Percentiles rank a stretch among this genome's conserved stretches.
Evolutionary conservation across 345 rosid genomes (phyloP).

Genomic region (Sonneratia caseolaris): DNA sequence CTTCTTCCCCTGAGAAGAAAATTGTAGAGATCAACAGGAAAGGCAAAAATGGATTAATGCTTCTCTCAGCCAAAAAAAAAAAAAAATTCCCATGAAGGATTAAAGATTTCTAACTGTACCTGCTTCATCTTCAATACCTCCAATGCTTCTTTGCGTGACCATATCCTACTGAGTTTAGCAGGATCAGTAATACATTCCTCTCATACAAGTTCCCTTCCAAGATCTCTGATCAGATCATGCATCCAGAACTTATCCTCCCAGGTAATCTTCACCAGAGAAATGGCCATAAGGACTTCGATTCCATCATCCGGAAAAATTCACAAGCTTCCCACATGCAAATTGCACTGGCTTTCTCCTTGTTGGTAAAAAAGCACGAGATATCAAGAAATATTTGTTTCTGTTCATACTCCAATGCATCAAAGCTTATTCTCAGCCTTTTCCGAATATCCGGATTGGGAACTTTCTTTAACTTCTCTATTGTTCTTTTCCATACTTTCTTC

Average conservation of each 20-base stretch:
- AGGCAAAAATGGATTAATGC: no score
- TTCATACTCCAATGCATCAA: neutral
- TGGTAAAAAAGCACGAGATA: neutral
- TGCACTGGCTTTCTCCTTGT: neutral
- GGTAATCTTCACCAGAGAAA: neutral
- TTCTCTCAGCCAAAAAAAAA: neutral
- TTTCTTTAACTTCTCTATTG: neutral
- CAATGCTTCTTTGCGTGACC: neutral
- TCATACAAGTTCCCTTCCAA: conserved; percentile 3
- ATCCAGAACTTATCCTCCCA: conserved; percentile 1
- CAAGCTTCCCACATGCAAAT: conserved; percentile 1
- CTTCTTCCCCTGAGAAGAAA: neutral
- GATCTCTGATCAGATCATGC: conserved; percentile 6
- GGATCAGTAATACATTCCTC: neutral
- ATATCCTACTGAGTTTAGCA: conserved; percentile 1
- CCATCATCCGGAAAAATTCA: neutral
- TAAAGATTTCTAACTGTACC: neutral
- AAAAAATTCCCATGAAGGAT: neutral
- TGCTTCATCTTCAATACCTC: conserved; percentile 1
- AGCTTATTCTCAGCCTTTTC: neutral
- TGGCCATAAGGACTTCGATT: neutral
- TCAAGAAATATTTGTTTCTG: neutral
- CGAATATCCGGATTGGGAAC: neutral
- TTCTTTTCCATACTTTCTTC: neutral
- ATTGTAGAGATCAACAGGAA: neutral